phyloP scores from a whole-genome alignment of 306 rosid species.

The Citrullus colocynthis region DNA sequence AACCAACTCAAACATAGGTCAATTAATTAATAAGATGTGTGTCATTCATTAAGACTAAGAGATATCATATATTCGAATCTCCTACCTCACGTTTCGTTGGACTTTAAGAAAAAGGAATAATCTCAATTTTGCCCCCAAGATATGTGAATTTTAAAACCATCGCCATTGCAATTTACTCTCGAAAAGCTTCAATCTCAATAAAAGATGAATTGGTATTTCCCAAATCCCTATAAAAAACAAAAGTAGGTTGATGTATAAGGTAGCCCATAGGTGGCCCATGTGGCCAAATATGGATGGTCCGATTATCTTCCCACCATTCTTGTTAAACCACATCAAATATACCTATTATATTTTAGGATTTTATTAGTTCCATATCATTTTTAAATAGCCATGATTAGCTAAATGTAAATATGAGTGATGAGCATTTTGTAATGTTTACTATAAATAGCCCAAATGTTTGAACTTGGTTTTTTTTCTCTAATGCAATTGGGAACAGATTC shows the following conservation, averaged over 20 bases:
- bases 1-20: no score
- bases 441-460: not conserved
- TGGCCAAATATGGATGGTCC: not conserved
- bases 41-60: no score
- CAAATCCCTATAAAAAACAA: not conserved
- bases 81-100: no score
- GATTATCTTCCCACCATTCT: no score
- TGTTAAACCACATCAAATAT: not conserved
- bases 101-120: no score
- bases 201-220: not conserved
- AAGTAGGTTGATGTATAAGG: not conserved
- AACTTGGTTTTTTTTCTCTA: not conserved
- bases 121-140: no score
- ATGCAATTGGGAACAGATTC: not conserved
- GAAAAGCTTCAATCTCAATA: not conserved
- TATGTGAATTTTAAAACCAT: not conserved
- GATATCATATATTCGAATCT: no score
- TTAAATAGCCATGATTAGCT: no score
- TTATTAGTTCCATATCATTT: not conserved
- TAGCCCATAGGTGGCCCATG: not conserved
- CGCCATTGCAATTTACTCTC: not conserved
- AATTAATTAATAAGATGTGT: no score
- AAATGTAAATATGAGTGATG: not conserved
- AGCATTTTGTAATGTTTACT: not conserved
- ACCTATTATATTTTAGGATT: not conserved